Evolutionary conservation across 2,329 filamentous ascomycete genomes (phyloP), one percentile per base, ranked within the genome.

Genomic region (Ophiosphaerella narmari): DNA sequence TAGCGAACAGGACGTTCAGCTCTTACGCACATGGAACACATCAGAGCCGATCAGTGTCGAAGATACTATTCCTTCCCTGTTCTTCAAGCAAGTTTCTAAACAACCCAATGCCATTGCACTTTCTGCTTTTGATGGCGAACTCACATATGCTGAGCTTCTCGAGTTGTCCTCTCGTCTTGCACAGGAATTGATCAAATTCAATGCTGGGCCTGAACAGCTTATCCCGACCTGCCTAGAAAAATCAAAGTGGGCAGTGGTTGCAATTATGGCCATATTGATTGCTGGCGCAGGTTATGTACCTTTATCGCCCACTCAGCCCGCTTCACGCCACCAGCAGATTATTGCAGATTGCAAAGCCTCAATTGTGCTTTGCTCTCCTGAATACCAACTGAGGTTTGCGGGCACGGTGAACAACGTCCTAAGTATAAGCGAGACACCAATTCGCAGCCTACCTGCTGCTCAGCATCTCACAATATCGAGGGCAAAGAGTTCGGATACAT

Each of bases 201-300:
- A 70, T 24, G 66, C 68, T 39, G 68, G 66, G 8, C 67, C 68
- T 1, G 69, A 71, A 41, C 58, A 57, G 3, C 55, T 73, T n/a
- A 60, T 74, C 5, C 62, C 68, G 3, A 62, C 70, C 21, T 74
- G 71, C 42, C 45, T 74, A 6, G 67, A 73, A 38, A 74, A 74
- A 51, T 73, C 71, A 4, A 50, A 57, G 6, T 74, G 67, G 68
- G 67, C 71, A 6, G 60, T 73, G 12, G 71, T 74, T 11, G 65
- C 67, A 2, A 68, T 73, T n/a, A 63, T 73, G 55, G 70, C 59
- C 4, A 62, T 74, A 11, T 52, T 74, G n/a, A 57, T 73, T 6
- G 61, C 71, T 8, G 71, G 70, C 14, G 70, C 63, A 16, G 71
- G 58, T 5, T 70, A 65, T 26, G 68, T 71, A 13, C 66, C 68